Evolutionary conservation across 2,329 filamentous ascomycete genomes (phyloP), one percentile per base, ranked within the genome.

Genomic region (Periconia sp.): DNA sequence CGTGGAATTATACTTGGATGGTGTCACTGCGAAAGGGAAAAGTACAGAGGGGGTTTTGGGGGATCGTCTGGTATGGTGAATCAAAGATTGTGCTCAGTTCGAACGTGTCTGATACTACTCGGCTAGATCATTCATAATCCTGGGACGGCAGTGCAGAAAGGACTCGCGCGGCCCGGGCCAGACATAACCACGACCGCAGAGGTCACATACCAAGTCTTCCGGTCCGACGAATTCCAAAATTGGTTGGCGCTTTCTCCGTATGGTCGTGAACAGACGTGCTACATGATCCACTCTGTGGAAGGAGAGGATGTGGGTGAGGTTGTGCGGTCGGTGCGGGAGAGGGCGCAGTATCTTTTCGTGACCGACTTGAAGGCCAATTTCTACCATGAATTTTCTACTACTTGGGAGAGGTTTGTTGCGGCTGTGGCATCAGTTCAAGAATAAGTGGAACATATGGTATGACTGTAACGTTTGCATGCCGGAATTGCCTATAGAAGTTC

Each of bases 111-210:
- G 13, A 33, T 9, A 9, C 5, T 41, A 8, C 8, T 8, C 8
- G 8, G 5, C 3, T 17, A 69, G 68, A 56, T 62, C 13, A 63
- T 71, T 15, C 68, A 71, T 18, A 71, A 71, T 27, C 68, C 68
- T 1, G 68, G 68, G 6, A 68, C 68, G 2, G 59, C 64, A 2
- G 58, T 66, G 6, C 60, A 64, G 35, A 23, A 46, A 17, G 52
- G 54, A 3, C 55, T 71, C 7, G 62, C 62, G 2, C 45, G 42
- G n/a, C 57, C 60, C 1, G 66, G 65, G 0, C 59, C 64, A 5
- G 66, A 71, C 41, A 52, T 69, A n/a, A 65, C 62, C 1, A 63
- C 63, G 2, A 58, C 66, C 7, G 62, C 65, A 3, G 68, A 71
- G 49, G 56, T 62, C 2, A 54, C 59, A 9, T 64, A 62, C 47